A percentile compares a stretch with the other conserved stretches of the same genome.
These are phyloP conservation scores for Orobanche coerulescens DNA, from an alignment of 257 asterid genomes.

Conservation along the genomic window DNA sequence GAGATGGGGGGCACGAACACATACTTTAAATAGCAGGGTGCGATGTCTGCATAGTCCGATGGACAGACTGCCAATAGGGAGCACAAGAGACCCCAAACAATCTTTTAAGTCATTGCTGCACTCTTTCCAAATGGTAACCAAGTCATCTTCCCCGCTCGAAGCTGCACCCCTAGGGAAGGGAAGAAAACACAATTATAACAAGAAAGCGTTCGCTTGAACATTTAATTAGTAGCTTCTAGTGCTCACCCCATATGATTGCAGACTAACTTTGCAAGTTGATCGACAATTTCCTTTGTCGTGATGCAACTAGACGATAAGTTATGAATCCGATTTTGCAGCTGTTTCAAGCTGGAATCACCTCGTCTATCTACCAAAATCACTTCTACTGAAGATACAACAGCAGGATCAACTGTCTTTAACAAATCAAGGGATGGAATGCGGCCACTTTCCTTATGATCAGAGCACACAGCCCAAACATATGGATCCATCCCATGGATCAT, in stretches of 20 bases:
- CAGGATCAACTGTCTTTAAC: conserved; percentile 59
- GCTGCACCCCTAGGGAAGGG: conserved; percentile 55
- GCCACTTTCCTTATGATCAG: conserved; percentile 80
- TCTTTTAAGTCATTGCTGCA: conserved; percentile 71
- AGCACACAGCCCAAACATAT: conserved; percentile 84
- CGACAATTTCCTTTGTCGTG: conserved; percentile 71
- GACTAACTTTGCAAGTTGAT: conserved; percentile 85
- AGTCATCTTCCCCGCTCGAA: conserved; percentile 56
- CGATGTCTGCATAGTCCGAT: conserved; percentile 87
- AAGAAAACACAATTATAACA: conserved; percentile 31
- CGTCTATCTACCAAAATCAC: conserved; percentile 62
- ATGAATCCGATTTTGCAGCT: conserved; percentile 60
- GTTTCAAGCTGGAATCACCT: conserved; percentile 75
- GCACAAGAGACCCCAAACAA: conserved; percentile 73
- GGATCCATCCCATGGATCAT: conserved; percentile 91
- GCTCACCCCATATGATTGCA: conserved; percentile 93
- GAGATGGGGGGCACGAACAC: neutral
- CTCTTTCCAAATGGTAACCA: conserved; percentile 65
- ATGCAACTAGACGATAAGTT: conserved; percentile 51
- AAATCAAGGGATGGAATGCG: conserved; percentile 86
- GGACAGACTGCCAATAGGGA: conserved; percentile 75
- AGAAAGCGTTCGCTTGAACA: conserved; percentile 7
- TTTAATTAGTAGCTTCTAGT: conserved; percentile 19
- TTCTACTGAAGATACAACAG: conserved; percentile 50
- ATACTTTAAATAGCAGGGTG: conserved; percentile 80